Base-by-base conservation (phyloP, 257 asterid species). In the Coffea canephora region DNA sequence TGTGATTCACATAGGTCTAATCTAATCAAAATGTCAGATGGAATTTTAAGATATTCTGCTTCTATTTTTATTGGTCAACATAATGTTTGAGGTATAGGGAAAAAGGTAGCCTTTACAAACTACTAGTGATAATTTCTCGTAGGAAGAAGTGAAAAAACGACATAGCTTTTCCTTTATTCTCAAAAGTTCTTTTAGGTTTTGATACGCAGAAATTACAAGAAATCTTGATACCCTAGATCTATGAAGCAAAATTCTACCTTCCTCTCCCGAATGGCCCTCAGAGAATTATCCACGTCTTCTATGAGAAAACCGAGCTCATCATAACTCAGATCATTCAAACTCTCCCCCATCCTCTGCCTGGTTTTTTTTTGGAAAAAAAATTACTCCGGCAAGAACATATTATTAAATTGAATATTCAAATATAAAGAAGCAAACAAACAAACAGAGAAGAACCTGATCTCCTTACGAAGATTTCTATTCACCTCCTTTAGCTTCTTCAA, bases 401-500 rank as follows among this genome's bases (percentile, higher is more conserved):
- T 34, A 59, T 41, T 6, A 36, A 27, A 11, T 39, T 4, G 43
- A 39, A 39, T 2, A 39, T 39, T 39, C 43, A 39, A 39, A 39
- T 39, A 39, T 2, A 39, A 39, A 4, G 43, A 39, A 39, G 43
- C 5, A 9, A 54, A 48, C 23, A 21, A 13, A 27, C 39, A 57
- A 11, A 46, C 10, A 46, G 10, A 36, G 16, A 52, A 1, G 48
- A n/a, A 64, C 99, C 97, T 90, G 79, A 94, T 92, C 82, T 94
- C 98, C 88, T 14, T 96, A 78, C 89, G 86, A 27, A 96, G 95
- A 79, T 91, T 91, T 77, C 87, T 86, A 83, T 96, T 94, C 18
- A 91, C 88, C 64, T 96, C 99, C 84, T 94, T 91, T 25, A 91
- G 85, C 87, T 94, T 91, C 92, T 85, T 90, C 89, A 96, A 61